phyloP scores from a whole-genome alignment of 1,139 yeast species.

The Suhomyces ambrosiae region DNA sequence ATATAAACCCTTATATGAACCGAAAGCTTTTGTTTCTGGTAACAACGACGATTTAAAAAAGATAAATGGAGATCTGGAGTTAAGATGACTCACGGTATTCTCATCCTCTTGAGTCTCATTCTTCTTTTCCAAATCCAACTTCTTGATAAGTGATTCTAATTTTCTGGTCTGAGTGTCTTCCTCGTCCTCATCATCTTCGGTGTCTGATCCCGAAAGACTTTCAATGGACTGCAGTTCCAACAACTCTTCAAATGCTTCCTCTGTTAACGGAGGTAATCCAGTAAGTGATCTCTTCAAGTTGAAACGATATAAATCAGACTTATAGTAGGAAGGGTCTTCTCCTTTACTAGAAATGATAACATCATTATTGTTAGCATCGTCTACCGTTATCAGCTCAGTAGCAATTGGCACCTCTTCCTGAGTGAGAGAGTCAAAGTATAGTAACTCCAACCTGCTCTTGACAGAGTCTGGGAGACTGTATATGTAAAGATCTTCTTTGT shows the following conservation, averaged over 20 bases:
- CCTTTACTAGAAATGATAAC: no score
- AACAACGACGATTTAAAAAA: slow-evolving; percentile 53
- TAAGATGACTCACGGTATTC: slow-evolving; percentile 51
- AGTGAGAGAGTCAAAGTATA: slow-evolving; percentile 58
- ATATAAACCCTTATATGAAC: slow-evolving; percentile 71
- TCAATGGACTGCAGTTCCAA: slow-evolving; percentile 55
- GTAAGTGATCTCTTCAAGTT: slow-evolving; percentile 58
- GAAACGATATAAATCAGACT: slow-evolving; percentile 60
- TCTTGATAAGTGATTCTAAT: slow-evolving; percentile 40
- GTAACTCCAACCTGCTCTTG: slow-evolving; percentile 50
- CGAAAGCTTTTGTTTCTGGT: slow-evolving; percentile 54
- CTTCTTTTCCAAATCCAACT: slow-evolving; percentile 19
- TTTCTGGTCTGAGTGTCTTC: slow-evolving; percentile 15
- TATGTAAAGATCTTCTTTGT: slow-evolving; percentile 51
- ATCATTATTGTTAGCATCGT: no score
- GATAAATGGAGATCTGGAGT: slow-evolving; percentile 66
- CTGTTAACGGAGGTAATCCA: slow-evolving; percentile 51
- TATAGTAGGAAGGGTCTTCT: slow-evolving; percentile 38
- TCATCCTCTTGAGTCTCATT: slow-evolving; percentile 25
- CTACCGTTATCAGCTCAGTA: neutral
- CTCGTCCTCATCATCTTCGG: slow-evolving; percentile 26
- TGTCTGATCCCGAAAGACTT: slow-evolving; percentile 62
- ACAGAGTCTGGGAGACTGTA: slow-evolving; percentile 50
- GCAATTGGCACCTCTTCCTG: slow-evolving; percentile 20
- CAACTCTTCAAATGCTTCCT: slow-evolving; percentile 59